Evolutionary conservation across 495 filamentous ascomycete genomes (phyloP).

Genomic region (Penicillium flavigenum): DNA sequence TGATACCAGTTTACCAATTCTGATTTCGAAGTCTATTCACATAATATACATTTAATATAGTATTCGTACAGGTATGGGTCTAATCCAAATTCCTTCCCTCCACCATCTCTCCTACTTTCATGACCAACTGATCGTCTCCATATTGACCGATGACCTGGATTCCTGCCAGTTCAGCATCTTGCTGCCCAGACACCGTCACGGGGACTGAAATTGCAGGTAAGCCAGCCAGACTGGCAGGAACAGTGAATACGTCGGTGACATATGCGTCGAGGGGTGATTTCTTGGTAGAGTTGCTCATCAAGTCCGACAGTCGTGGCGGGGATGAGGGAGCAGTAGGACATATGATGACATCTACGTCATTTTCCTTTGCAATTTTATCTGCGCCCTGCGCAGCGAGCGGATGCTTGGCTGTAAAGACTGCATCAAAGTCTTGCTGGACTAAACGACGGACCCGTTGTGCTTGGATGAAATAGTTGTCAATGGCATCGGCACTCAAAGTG

Average conservation of each 20-base stretch:
- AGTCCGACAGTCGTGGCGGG: conserved; percentile 62
- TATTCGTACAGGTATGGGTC: conserved; percentile 1
- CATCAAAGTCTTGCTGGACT: conserved; percentile 81
- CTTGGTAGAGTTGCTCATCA: conserved; percentile 34
- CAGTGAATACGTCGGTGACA: conserved; percentile 92
- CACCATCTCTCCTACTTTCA: conserved; percentile 42
- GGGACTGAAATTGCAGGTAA: conserved; percentile 88
- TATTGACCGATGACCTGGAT: conserved; percentile 92
- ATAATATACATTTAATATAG: conserved; percentile 2
- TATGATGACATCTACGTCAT: conserved; percentile 78
- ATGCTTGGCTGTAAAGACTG: conserved; percentile 67
- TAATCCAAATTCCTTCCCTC: conserved; percentile 26
- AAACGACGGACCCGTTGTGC: conserved; percentile 85
- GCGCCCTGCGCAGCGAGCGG: conserved; percentile 50
- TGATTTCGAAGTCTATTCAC: conserved; percentile 5
- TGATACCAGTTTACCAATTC: conserved; percentile 18
- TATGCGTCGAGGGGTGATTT: conserved; percentile 59
- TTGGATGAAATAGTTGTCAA: conserved; percentile 95
- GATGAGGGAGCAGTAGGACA: conserved; percentile 80
- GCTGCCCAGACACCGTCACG: conserved; percentile 38
- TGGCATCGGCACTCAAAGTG: conserved; percentile 82
- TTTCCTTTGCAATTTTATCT: conserved; percentile 28
- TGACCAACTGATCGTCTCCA: conserved; percentile 70
- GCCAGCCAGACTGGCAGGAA: conserved; percentile 90
- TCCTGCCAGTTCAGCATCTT: conserved; percentile 53